Percentiles rank a stretch among this genome's conserved stretches.
Evolutionary conservation across 2,329 filamentous ascomycete genomes (phyloP).

Genomic region (Fusarium paranaense): DNA sequence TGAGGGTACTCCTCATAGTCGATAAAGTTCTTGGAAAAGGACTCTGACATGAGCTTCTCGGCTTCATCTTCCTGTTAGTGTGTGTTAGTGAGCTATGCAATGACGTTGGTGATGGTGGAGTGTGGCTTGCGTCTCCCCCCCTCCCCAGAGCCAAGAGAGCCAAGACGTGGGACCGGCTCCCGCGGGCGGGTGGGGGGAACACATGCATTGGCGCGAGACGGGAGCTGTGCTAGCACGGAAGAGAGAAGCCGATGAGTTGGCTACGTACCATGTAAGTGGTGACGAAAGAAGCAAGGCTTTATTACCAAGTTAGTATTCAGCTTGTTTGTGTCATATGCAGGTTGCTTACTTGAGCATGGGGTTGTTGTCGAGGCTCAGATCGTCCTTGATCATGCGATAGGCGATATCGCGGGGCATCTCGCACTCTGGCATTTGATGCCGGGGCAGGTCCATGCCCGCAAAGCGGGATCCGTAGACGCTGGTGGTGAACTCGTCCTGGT

Average conservation of each 20-base stretch:
- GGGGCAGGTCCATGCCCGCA: slow-evolving; percentile 83
- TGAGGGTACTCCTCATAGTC: slow-evolving; percentile 89
- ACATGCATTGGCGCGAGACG: slow-evolving; percentile 21
- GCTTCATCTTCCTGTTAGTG: slow-evolving; percentile 83
- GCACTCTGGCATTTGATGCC: slow-evolving; percentile 85
- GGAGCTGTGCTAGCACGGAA: neutral
- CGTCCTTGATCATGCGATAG: slow-evolving; percentile 98
- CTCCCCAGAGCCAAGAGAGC: slow-evolving; percentile 26
- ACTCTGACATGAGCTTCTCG: slow-evolving; percentile 94
- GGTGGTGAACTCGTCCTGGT: slow-evolving; percentile 73
- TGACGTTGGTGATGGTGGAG: slow-evolving; percentile 4
- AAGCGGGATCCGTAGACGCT: slow-evolving; percentile 91
- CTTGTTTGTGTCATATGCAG: neutral
- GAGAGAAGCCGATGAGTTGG: neutral
- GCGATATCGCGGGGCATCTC: slow-evolving; percentile 94
- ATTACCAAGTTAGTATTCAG: slow-evolving; percentile 8
- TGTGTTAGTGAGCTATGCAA: slow-evolving; percentile 34
- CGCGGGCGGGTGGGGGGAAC: neutral
- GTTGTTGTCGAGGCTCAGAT: slow-evolving; percentile 90
- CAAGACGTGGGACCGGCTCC: slow-evolving; percentile 22
- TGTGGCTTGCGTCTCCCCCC: slow-evolving; percentile 6
- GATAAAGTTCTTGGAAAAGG: slow-evolving; percentile 95
- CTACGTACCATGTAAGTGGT: slow-evolving; percentile 89
- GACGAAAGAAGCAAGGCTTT: slow-evolving; percentile 88
- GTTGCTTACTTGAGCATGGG: slow-evolving; percentile 81